Conservation (phyloP, 1,139 yeast species). For the Zhuliangozyma parablackwelliae region DNA sequence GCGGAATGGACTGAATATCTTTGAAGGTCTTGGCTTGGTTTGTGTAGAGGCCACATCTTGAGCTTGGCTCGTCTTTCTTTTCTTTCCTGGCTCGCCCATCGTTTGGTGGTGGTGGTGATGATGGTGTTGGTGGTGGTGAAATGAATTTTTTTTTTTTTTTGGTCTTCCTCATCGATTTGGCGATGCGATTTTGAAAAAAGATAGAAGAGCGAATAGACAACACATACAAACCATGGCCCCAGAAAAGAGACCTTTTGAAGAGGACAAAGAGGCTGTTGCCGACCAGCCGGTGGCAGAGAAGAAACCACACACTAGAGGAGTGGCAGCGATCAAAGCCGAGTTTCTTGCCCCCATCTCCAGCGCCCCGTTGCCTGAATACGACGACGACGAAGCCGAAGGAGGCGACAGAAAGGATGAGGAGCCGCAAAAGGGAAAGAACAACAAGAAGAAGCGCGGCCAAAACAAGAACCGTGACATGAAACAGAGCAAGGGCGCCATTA, state of each 20-base stretch:
- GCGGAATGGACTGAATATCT: conserved; percentile 44
- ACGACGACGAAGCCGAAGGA: conserved; percentile 46
- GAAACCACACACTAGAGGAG: conserved; percentile 40
- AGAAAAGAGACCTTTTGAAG: conserved; percentile 18
- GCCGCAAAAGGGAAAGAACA: conserved; percentile 26
- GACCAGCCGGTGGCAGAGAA: conserved; percentile 14
- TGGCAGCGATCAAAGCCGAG: conserved; percentile 65
- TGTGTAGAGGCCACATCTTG: conserved; percentile 5
- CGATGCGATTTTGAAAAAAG: too few relatives aligned
- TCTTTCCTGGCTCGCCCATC: conserved; percentile 32
- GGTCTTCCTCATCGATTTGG: too few relatives aligned
- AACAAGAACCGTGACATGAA: conserved; percentile 80
- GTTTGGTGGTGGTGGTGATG: too few relatives aligned
- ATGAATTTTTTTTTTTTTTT: neutral
- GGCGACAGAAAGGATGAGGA: conserved; percentile 26
- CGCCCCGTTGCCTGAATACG: conserved; percentile 39
- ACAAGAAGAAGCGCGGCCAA: conserved; percentile 71
- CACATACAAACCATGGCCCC: conserved; percentile 6
- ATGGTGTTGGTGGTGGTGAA: neutral
- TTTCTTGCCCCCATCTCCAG: conserved; percentile 32
- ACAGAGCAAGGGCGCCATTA: conserved; percentile 62
- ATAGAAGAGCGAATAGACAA: too few relatives aligned
- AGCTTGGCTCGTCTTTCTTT: conserved; percentile 23
- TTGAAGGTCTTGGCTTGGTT: conserved; percentile 23
- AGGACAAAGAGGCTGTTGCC: conserved; percentile 13